These are phyloP conservation scores for Pichia sp. DNA, from an alignment of 1,139 yeast genomes.

Conservation along the genomic window DNA sequence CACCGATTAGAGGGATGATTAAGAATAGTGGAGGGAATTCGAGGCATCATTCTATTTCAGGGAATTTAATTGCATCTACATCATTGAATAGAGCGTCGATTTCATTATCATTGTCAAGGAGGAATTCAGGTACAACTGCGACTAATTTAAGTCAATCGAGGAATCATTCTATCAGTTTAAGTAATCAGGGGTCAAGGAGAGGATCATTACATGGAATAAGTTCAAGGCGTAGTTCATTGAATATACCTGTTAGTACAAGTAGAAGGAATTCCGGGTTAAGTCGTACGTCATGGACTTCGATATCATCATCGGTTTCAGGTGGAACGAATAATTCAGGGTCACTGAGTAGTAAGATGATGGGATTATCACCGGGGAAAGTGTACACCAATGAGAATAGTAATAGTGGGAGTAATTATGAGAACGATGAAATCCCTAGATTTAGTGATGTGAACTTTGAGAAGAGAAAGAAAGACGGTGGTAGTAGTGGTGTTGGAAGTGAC, in stretches of 20 bases:
- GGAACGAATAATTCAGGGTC: neutral
- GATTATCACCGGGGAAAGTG: neutral
- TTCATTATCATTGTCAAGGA: conserved; percentile 13
- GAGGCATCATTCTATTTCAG: conserved; percentile 8
- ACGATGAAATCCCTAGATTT: neutral
- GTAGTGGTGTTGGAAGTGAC: neutral
- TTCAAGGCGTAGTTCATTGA: conserved; percentile 14
- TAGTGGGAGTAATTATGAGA: neutral
- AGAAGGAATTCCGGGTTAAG: conserved; percentile 20
- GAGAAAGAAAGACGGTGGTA: neutral
- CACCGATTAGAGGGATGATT: conserved; percentile 3
- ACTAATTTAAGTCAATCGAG: conserved; percentile 1
- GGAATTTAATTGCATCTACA: conserved; percentile 3
- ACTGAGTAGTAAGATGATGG: neutral
- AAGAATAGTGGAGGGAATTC: conserved; percentile 2
- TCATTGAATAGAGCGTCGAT: conserved; percentile 13
- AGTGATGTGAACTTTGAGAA: neutral
- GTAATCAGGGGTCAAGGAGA: conserved; percentile 8
- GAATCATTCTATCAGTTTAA: conserved; percentile 4
- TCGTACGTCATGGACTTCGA: conserved; percentile 5
- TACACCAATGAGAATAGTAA: neutral
- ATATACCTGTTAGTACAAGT: conserved; percentile 8
- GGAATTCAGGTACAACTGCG: conserved; percentile 15
- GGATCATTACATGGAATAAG: conserved; percentile 7
- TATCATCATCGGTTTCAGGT: conserved; percentile 17